These are phyloP conservation scores for Protomyces inundatus DNA, from an alignment of 1,139 yeast genomes.

Conservation along the genomic window DNA sequence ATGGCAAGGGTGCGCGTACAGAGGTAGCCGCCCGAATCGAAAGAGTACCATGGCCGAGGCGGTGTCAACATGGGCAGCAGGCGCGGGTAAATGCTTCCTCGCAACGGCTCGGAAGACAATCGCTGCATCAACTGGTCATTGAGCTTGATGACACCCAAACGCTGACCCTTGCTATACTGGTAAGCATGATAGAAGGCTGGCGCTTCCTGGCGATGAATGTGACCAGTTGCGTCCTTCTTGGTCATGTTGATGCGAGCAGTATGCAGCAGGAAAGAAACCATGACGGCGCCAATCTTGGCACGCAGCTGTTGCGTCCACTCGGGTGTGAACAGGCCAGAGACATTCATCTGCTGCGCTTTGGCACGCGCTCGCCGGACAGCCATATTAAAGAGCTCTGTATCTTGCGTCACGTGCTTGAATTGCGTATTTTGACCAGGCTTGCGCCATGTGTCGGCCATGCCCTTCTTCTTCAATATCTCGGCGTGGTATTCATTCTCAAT, in stretches of 20 bases:
- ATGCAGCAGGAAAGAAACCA: constrained; percentile 68
- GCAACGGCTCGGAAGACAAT: constrained; percentile 61
- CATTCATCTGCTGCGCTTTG: constrained; percentile 9
- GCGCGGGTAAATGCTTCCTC: constrained; percentile 77
- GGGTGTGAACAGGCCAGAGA: constrained; percentile 35
- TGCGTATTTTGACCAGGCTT: constrained; percentile 36
- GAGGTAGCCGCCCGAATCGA: constrained; percentile 78
- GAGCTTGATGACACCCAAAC: constrained; percentile 72
- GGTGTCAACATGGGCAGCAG: constrained; percentile 85
- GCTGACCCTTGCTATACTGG: constrained; percentile 71
- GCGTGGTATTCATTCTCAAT: constrained; percentile 71
- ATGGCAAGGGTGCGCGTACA: constrained; percentile 60
- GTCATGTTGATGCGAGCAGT: constrained; percentile 83
- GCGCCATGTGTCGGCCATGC: constrained; percentile 35
- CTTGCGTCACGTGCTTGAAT: constrained; percentile 35
- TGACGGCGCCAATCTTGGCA: constrained; percentile 76
- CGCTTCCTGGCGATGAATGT: constrained; percentile 59
- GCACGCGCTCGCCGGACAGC: constrained; percentile 39
- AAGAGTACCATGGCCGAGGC: constrained; percentile 80
- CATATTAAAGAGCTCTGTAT: constrained; percentile 39
- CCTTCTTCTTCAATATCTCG: constrained; percentile 51
- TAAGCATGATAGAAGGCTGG: constrained; percentile 91
- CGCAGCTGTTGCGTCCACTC: constrained; percentile 63
- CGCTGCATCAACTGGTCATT: constrained; percentile 64
- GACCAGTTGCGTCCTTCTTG: constrained; percentile 69